These are phyloP conservation scores for Saturnispora mendoncae DNA, from an alignment of 805 yeast species.

Conservation along the genomic window DNA sequence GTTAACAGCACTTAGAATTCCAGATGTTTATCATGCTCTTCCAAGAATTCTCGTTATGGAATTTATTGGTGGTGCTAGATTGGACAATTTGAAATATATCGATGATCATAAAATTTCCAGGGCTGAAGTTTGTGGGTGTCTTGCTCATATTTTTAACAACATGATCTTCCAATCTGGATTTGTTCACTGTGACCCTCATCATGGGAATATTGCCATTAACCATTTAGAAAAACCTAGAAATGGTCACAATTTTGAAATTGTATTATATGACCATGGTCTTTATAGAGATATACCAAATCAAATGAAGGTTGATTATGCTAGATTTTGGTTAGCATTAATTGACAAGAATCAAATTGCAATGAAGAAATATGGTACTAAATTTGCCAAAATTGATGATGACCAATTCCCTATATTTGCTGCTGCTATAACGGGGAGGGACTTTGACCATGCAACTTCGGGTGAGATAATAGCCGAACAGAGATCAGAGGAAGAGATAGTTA, in stretches of 20 bases:
- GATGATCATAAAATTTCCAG: constrained; percentile 57
- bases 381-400: constrained; percentile 70
- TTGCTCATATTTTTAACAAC: constrained; percentile 83
- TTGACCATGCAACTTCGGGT: constrained; percentile 59
- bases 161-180: constrained; percentile 94
- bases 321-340: constrained; percentile 84
- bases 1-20: constrained; percentile 73
- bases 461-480: constrained; percentile 46
- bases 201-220: constrained; percentile 88
- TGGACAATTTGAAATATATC: constrained; percentile 66
- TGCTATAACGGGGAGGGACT: constrained; percentile 92
- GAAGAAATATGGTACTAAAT: constrained; percentile 63
- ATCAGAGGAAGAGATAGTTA: constrained; percentile 50
- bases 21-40: constrained; percentile 57
- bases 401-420: constrained; percentile 83
- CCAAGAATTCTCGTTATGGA: constrained; percentile 82
- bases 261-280: constrained; percentile 90
- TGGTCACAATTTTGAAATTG: constrained; percentile 77
- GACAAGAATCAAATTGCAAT: constrained; percentile 59
- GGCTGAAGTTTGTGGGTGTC: constrained; percentile 71
- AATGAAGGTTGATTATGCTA: constrained; percentile 76
- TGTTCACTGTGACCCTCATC: constrained; percentile 97
- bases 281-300: constrained; percentile 75
- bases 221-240: constrained; percentile 26
- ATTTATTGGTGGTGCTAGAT: constrained; percentile 68